Base-by-base conservation (phyloP, 768 basidiomycete genomes). In the Collybia sordida region DNA sequence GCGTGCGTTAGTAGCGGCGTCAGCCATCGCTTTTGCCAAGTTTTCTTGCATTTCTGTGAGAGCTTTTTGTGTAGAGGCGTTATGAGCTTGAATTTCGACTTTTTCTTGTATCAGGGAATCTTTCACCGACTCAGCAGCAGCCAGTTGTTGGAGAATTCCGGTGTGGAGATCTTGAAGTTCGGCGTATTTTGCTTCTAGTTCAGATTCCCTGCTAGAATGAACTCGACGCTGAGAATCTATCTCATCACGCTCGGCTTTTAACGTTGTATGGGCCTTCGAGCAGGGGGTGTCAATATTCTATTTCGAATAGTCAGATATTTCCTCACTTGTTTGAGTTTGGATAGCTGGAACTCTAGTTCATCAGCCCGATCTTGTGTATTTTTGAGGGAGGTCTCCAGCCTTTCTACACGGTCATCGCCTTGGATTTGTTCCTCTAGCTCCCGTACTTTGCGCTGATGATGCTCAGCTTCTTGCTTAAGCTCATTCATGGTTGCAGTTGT, bases 401-500 rank as follows among this genome's bases (percentile, higher is more conserved):
- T 77, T 54, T 91, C 90, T 14, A 84, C 83, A 36, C 88, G 84
- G 65, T 93, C 89, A 61, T 93, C 90, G 52, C 80, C 85, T 64
- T 92, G 83, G 18, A 93, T 85, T 55, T 90, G 87, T 53, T 92
- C 90, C 59, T 89, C 83, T 25, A 93, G 67, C 56, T 92, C 88
- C 22, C 81, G 83, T 21, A 85, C 74, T 47, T 79, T 74, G 39
- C 82, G 77, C 51, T 78, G 75, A 53, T 77, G 74, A 41, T 78
- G 76, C 42, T 80, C 78, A 4, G 79, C 74, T 51, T 82, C 75
- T 34, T 74, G 68, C 42, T 75, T 80, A 25, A 80, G 64, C 31
- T 85, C 83, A 38, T 72, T 68, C 6, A 80, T 62, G 3, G 79
- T 73, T 0, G 75, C 78, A 52, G 77, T 81, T n/a, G 77, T 71